A percentile compares a stretch with the other conserved stretches of the same genome.
These are phyloP conservation scores for Metschnikowia similis DNA, from an alignment of 805 yeast species.

Conservation along the genomic window DNA sequence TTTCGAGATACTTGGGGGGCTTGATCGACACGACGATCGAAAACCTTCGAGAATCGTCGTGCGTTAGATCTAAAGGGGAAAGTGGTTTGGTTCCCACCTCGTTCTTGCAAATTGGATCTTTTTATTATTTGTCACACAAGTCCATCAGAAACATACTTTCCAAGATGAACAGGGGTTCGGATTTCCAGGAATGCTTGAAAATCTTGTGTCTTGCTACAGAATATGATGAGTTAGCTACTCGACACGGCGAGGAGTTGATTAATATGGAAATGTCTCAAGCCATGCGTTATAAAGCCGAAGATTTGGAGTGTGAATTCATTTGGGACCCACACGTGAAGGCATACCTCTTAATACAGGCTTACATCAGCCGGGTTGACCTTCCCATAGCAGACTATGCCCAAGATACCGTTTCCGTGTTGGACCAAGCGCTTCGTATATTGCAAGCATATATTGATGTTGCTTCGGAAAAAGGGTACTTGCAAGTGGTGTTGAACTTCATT, in stretches of 20 bases:
- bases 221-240: conserved; percentile 81
- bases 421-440: conserved; percentile 87
- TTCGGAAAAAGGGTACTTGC: conserved; percentile 72
- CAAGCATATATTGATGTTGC: conserved; percentile 92
- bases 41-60: conserved; percentile 66
- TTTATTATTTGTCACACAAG: conserved; percentile 87
- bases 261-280: conserved; percentile 50
- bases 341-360: conserved; percentile 67
- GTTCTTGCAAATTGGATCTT: conserved; percentile 79
- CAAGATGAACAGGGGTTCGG: conserved; percentile 6
- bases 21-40: conserved; percentile 67
- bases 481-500: conserved; percentile 59
- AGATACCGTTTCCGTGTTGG: conserved; percentile 88
- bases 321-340: conserved; percentile 89
- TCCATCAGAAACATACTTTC: conserved; percentile 57
- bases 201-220: conserved; percentile 64
- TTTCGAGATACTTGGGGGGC: conserved; percentile 52
- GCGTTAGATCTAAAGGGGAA: conserved; percentile 51
- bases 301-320: conserved; percentile 55
- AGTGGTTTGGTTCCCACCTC: conserved; percentile 65
- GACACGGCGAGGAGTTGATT: conserved; percentile 86
- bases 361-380: conserved; percentile 63
- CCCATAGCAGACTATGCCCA: conserved; percentile 95
- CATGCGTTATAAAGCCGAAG: conserved; percentile 58
- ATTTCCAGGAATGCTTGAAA: conserved; percentile 61